Base-by-base conservation (phyloP, 2,329 filamentous ascomycete species). In the Hansfordia pulvinata region DNA sequence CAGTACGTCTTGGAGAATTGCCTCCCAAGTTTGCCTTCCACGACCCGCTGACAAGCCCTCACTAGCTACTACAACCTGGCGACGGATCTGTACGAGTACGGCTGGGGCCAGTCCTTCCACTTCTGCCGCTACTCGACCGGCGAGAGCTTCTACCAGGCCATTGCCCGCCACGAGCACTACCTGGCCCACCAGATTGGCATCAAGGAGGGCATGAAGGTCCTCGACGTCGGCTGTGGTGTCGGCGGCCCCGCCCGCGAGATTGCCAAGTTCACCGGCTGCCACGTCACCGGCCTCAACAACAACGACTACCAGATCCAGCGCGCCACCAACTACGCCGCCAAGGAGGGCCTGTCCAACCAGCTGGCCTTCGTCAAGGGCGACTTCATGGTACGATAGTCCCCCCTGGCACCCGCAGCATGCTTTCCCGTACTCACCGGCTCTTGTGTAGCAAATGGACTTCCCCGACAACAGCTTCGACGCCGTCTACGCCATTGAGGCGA, bases 281-380 rank as follows among this genome's bases (percentile, higher is more conserved):
- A 94, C 43, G 70, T 96, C 36, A 78, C 84, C 14, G 90, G 90
- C 22, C 60, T 96, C 52, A 98, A 96, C 74, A 96, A 94, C 74
- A 96, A 96, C 57, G 84, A 94, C 60, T 98, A 98, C 64, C 90
- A 96, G 62, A 93, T 96, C 39, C 73, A 94, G 51, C 82, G 90
- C 38, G 88, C 86, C n/a, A 85, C 75, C 10, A 64, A 68, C 29
- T 93, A 94, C 49, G 84, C 86, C 3, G 57, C 68, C 35, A 83
- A 84, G 56, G 83, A 93, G 57, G 76, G 77, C 27, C 62, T 96
- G 27, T 67, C 76, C 2, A 55, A 82, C 46, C 84, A 93, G 60
- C 61, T 93, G 39, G 68, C 67, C 36, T 96, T 84, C 44, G 78
- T 84, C 48, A 94, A 96, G 69, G 88, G 86, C 28, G 88, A 96